Base-by-base conservation (phyloP, 805 yeast genomes). In the Starmerella bacillaris region DNA sequence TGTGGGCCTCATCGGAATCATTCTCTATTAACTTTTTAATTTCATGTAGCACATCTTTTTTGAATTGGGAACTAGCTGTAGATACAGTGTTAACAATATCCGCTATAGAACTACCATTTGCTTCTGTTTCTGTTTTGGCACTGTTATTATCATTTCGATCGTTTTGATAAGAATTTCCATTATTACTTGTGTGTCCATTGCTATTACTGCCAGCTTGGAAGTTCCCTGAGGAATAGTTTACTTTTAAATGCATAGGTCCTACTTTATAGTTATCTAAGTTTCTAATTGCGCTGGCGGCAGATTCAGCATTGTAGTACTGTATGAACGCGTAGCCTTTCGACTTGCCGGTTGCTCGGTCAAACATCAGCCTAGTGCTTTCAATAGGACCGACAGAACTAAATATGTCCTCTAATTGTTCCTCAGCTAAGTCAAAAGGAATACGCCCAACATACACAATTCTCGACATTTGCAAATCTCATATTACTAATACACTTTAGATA, bases 351-450 rank as follows among this genome's bases (percentile, higher is more conserved):
- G 73, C 74, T 30, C 78, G 74, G 53, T 86, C 95, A 52, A 84
- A 80, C 54, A 80, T 65, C 50, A 86, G 65, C 51, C 75, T 74
- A 39, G 80, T 60, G 37, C 68, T 70, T 18, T 68, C 66, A 2
- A 86, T 86, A 0, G 95, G 94, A 1, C 95, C 96, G 2, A 80
- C 89, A 2, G 92, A 73, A 38, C 66, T 63, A 41, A 92, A 92
- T 11, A 86, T 70, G 43, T 79, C 92, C 45, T 70, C 57, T n/a
- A 86, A 75, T 54, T 84, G 95, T 47, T 82, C 92, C 53, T 86
- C 96, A 0, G 94, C 78, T 50, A 78, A 82, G 49, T 86, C 95
- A 51, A 74, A 82, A 1, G 96, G 96, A 26, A 86, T 78, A 12
- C 80, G 75, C 3, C 94, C 92, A 28, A 84, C 69, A 48, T 78